Evolutionary conservation across 805 yeast species (phyloP).

Genomic region (Zygoascus bituminiphila): DNA sequence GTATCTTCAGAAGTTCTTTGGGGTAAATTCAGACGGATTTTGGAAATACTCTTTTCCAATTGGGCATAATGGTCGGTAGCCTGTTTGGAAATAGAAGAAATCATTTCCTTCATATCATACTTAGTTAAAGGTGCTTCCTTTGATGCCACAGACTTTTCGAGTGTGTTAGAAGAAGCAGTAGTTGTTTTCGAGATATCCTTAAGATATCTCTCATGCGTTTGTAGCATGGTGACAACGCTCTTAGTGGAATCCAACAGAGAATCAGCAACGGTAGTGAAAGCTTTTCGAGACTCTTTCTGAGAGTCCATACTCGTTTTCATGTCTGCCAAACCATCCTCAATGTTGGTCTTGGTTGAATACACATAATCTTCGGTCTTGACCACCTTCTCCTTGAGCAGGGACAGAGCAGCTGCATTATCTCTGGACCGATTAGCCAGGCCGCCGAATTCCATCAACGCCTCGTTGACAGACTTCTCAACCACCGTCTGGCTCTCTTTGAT

Average conservation of each 20-base stretch:
- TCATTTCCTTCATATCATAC: background rate
- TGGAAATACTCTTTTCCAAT: background rate
- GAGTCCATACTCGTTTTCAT: constrained; percentile 7
- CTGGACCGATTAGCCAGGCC: constrained; percentile 28
- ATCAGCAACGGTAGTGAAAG: constrained; percentile 12
- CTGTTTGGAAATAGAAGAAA: background rate
- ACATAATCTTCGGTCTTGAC: constrained; percentile 18
- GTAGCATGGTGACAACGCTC: constrained; percentile 8
- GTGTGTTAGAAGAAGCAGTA: background rate
- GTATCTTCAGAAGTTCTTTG: background rate
- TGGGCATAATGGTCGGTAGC: background rate
- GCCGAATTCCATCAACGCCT: constrained; percentile 29
- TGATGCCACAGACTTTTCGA: background rate
- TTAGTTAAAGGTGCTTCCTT: background rate
- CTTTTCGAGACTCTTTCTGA: constrained; percentile 13
- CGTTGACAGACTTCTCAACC: constrained; percentile 28
- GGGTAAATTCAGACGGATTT: background rate
- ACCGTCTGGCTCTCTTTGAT: constrained; percentile 25
- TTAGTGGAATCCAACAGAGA: constrained; percentile 13
- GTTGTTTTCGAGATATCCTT: background rate
- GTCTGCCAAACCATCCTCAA: constrained; percentile 5
- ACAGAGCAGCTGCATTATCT: constrained; percentile 31
- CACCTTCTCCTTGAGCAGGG: constrained; percentile 17
- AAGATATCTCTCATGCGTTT: constrained; percentile 9
- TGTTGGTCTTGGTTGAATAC: constrained; percentile 9